Percentiles rank a stretch among this genome's conserved stretches.
These are phyloP conservation scores for Plasmopara halstedii DNA, from an alignment of 352 stramenopile genomes.

Conservation along the genomic window DNA sequence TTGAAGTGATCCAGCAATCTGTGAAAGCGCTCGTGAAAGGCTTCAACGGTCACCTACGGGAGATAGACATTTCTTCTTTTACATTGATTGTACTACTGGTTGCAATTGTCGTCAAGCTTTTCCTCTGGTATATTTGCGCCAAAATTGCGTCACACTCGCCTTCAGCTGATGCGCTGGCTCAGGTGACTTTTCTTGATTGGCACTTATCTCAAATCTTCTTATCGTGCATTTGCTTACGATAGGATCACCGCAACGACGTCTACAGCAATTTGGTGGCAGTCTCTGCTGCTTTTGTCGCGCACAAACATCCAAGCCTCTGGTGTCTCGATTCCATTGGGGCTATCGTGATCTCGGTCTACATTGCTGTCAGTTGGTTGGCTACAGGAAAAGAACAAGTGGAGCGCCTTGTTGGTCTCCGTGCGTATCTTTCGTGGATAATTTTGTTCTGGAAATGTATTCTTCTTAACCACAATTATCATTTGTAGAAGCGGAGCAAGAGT, in stretches of 20 bases:
- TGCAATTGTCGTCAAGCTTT: slow-evolving; percentile 77
- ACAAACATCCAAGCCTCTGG: slow-evolving; percentile 80
- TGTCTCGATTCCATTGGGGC: slow-evolving; percentile 91
- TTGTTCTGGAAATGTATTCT: not conserved
- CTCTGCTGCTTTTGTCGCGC: slow-evolving; percentile 58
- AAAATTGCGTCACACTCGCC: slow-evolving; percentile 59
- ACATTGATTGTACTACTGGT: slow-evolving; percentile 60
- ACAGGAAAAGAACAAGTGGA: slow-evolving; percentile 95
- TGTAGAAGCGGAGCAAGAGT: slow-evolving; percentile 83
- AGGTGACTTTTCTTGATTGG: slow-evolving; percentile 24
- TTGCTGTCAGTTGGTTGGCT: slow-evolving; percentile 92
- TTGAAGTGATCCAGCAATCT: slow-evolving; percentile 93
- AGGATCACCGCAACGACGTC: slow-evolving; percentile 97
- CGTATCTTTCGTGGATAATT: slow-evolving; percentile 13
- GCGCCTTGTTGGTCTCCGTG: slow-evolving; percentile 82
- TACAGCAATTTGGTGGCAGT: slow-evolving; percentile 91
- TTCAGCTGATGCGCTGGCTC: slow-evolving; percentile 63
- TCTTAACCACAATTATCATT: not conserved
- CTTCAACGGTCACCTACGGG: slow-evolving; percentile 46
- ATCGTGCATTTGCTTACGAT: not conserved
- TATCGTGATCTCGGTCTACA: slow-evolving; percentile 95
- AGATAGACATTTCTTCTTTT: slow-evolving; percentile 59
- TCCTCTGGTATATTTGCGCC: slow-evolving; percentile 72
- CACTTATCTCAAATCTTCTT: not conserved
- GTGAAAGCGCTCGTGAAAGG: slow-evolving; percentile 74